These are phyloP conservation scores for Aspergillus coremiiformis DNA, from an alignment of 495 filamentous ascomycete genomes.

Conservation along the genomic window DNA sequence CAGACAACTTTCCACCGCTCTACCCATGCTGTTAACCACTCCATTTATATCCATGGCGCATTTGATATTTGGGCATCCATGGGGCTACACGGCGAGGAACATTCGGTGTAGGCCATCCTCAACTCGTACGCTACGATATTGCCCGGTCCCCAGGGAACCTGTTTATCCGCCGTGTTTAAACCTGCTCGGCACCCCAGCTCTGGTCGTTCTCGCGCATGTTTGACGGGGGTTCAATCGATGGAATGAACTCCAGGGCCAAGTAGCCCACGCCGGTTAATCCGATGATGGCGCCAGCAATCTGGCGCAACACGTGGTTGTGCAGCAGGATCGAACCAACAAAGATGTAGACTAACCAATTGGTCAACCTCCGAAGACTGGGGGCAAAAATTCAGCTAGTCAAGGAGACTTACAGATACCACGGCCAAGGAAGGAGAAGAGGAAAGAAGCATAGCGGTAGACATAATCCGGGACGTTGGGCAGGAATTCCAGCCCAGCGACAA, in stretches of 20 bases:
- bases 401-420: conserved; percentile 79
- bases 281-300: conserved; percentile 63
- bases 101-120: neutral
- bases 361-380: conserved; percentile 13
- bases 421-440: conserved; percentile 95
- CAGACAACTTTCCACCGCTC: conserved; percentile 2
- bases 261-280: conserved; percentile 73
- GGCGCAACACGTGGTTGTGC: conserved; percentile 47
- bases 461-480: conserved; percentile 79
- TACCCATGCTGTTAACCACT: neutral
- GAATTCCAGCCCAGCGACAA: conserved; percentile 60
- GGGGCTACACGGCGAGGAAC: neutral
- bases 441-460: conserved; percentile 85
- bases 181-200: conserved; percentile 88
- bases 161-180: conserved; percentile 39
- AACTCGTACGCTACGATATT: neutral
- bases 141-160: neutral
- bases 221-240: conserved; percentile 90
- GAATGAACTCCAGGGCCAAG: conserved; percentile 82
- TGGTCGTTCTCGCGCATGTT: conserved; percentile 94
- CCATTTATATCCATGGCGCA: neutral
- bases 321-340: conserved; percentile 84
- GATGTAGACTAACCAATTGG: conserved; percentile 68
- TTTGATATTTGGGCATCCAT: neutral
- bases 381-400: neutral